phyloP scores from a whole-genome alignment of 2,329 filamentous ascomycete species.

The Harringtonia aguacate region DNA sequence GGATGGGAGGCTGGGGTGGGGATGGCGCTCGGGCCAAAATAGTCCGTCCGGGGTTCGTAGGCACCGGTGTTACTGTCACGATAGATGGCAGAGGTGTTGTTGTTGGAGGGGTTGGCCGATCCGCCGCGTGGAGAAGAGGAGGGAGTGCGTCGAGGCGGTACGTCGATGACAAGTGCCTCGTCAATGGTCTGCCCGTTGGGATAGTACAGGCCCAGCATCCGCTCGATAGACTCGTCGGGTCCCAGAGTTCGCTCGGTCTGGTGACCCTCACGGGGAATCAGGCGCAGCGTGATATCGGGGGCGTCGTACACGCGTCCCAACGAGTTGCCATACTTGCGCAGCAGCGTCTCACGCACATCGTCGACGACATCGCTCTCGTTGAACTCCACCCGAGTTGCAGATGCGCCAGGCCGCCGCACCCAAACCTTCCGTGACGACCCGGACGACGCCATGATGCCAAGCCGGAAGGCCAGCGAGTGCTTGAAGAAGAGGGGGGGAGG shows the following conservation, averaged over 20 bases:
- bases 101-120: constrained; percentile 19
- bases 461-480: not conserved
- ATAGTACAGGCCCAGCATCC: constrained; percentile 71
- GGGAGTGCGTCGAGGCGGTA: constrained; percentile 57
- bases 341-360: constrained; percentile 83
- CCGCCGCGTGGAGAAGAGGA: constrained; percentile 62
- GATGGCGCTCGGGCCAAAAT: constrained; percentile 57
- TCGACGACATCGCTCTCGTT: constrained; percentile 86
- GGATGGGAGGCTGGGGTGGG: constrained; percentile 1
- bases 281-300: constrained; percentile 75
- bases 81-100: constrained; percentile 30
- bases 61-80: not conserved
- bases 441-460: constrained; percentile 33
- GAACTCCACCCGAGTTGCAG: constrained; percentile 77
- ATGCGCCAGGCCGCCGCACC: constrained; percentile 80
- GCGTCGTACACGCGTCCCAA: constrained; percentile 81
- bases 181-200: constrained; percentile 79
- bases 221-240: constrained; percentile 75
- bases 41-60: constrained; percentile 56
- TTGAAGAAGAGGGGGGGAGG: constrained; percentile 16
- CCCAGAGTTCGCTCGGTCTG: constrained; percentile 58
- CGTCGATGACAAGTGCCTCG: constrained; percentile 85
- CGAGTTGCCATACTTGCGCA: constrained; percentile 90
- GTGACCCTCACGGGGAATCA: constrained; percentile 55
- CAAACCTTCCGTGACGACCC: constrained; percentile 68